Evolutionary conservation across 2,329 filamentous ascomycete species (phyloP), one percentile per base, ranked within the genome.

Genomic region (Beauveria brongniartii): DNA sequence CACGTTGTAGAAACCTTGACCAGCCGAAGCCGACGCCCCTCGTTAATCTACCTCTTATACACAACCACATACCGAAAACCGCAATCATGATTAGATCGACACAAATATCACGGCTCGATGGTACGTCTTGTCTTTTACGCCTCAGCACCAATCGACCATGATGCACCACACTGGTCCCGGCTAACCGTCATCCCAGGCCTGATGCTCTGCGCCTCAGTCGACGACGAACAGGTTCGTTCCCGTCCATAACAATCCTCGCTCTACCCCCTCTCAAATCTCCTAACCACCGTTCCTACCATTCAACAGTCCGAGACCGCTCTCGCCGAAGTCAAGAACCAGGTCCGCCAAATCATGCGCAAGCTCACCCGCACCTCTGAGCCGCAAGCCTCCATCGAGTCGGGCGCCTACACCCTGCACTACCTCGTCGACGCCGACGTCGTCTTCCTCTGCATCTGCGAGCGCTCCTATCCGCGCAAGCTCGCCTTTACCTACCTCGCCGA

Each of bases 401-500:
- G 89, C 65, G 69, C 73, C 78, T 92, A 91, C 79, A 92, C 86
- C 64, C 81, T 97, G 73, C 92, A 99, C 82, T 96, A 96, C 80
- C 80, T 93, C 65, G 90, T 99, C 76, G 81, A 88, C 69, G 82
- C 86, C 70, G 87, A 90, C 69, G 82, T 99, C 67, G 88, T 92
- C 77, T 97, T 96, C 80, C 82, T 97, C 69, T 92, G 90, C 80
- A 93, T 99, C 75, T 92, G 90, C 80, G 92, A 97, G 75, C 83
- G 86, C 62, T 91, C 91, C 61, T 99, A 97, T 80, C 93, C 94
- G 62, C 93, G 94, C 76, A 97, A 99, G 77, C 89, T 99, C 54
- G 93, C 95, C 71, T 96, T 99, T 77, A 97, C 93, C 64, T 99
- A 97, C 82, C 91, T 99, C 63, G 86, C 91, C 68, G 94, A 99